Evolutionary conservation across 305 asterid genomes (phyloP).

Genomic region (Fraxinus nigra): DNA sequence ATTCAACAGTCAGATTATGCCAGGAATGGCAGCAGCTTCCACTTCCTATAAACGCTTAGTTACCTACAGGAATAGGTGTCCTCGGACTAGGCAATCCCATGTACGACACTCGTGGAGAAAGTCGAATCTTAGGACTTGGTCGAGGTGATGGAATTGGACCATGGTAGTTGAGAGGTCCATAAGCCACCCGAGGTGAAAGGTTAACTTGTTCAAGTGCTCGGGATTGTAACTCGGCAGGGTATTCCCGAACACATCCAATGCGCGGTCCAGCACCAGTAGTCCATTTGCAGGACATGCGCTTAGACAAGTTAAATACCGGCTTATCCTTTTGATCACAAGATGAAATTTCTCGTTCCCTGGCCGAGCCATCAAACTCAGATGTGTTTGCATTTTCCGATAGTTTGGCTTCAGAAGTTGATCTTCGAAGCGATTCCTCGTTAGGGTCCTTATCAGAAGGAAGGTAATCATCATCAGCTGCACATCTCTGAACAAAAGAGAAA

Average conservation of each 20-base stretch:
- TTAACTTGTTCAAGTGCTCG: background rate
- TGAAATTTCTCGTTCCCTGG: conserved; percentile 30
- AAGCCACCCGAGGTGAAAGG: background rate
- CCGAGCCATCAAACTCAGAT: background rate
- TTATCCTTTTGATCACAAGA: conserved; percentile 23
- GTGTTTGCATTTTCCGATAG: conserved; percentile 14
- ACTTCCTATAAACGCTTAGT: background rate
- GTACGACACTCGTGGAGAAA: conserved; percentile 10
- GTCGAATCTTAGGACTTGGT: conserved; percentile 43
- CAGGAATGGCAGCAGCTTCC: background rate
- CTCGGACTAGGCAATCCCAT: background rate
- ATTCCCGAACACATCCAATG: conserved; percentile 85
- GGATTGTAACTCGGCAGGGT: conserved; percentile 28
- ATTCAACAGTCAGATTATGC: background rate
- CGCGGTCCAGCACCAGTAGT: conserved; percentile 83
- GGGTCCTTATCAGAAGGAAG: conserved; percentile 33
- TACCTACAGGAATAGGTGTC: background rate
- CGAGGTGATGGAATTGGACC: conserved; percentile 59
- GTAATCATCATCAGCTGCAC: conserved; percentile 67
- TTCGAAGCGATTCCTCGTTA: conserved; percentile 31
- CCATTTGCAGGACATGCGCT: conserved; percentile 81
- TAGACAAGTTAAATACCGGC: conserved; percentile 48
- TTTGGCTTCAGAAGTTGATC: conserved; percentile 13
- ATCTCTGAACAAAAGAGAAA: conserved; percentile 50
- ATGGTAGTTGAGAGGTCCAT: background rate